Base-by-base conservation (phyloP, 1,139 yeast genomes). In the Sugiyamaella neomexicana region DNA sequence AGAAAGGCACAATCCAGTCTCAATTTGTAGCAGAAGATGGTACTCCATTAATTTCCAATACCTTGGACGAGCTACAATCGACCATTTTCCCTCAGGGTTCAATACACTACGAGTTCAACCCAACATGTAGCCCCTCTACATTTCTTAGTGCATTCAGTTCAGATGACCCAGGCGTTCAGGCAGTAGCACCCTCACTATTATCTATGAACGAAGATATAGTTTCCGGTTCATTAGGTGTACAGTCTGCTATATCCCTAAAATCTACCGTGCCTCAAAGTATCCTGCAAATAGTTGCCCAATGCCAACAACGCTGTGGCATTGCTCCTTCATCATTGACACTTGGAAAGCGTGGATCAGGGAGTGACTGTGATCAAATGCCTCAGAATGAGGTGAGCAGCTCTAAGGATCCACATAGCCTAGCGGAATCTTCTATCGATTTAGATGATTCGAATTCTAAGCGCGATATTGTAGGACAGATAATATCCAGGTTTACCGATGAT, bases 11-110 rank as follows among this genome's bases (percentile, higher is more conserved):
- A 5, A 23, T 64, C 20, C 46, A 54, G 31, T 60, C 65, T 1
- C 62, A 62, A 48, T 62, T 62, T 44, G 25, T 61, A 40, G 44
- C 57, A 10, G 66, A 58, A n/a, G 43, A 32, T 20, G 62, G 60
- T 9, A 49, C 57, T 2, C 62, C 57, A 1, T 36, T 50, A 9
- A 54, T 63, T 16, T 47, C 62, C 16, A 60, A 57, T 46, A 43
- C 53, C 13, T 45, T 64, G 41, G 39, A 48, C 13, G 52, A 50
- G 17, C 47, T 50, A 41, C 56, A 59, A 51, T 46, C 56, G 10
- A 58, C 62, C 5, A 44, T 59, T 9, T 57, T 60, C 49, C 62
- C 62, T 16, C 54, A 48, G 45, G 62, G 62, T 32, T 52, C 62
- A 1, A 31, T 59, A 17, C 62, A 59, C 38, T 54, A 51, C 17